Evolutionary conservation across 805 yeast species (phyloP), one percentile per base, ranked within the genome.

Genomic region (Starmerella sp.): DNA sequence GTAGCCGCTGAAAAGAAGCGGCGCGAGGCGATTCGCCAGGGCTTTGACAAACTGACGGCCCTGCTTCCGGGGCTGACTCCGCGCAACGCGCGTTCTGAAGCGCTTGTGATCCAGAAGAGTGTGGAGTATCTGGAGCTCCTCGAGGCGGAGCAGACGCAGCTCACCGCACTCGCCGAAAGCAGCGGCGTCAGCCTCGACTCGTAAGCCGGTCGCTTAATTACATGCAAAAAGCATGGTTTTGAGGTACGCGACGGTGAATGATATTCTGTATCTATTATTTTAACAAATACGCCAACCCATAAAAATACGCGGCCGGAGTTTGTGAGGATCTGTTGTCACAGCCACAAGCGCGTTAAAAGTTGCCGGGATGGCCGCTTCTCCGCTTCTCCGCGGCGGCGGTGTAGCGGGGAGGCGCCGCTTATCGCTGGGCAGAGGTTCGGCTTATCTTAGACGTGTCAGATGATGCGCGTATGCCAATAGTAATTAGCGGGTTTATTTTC

Each of bases 1-100:
- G 84, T 86, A 7, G 86, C 86, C 5, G 83, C 90, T 0, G 97
- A 90, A 66, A 90, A 88, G 66, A 85, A 84, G 64, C 75, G 97
- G 63, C 74, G 97, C 58, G 87, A 83, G 60, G 87, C 90, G 43
- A 87, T 91, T 28, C 73, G 97, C 46, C 78, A 82, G 9, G 90
- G 88, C 9, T 90, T 87, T 64, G 95, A 86, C 62, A 77, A 77
- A 54, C 73, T 90, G 28, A 90, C 89, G 0, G 73, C 76, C 1
- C 67, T 86, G 8, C 88, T 93, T 0, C 97, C 97, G 0, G 81
- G 78, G 8, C 71, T 90, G 44, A 73, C 77, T 1, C 74, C 75
- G n/a, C 72, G 74, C 29, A 96, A 91, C 62, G 81, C 84, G 53
- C 72, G 96, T 44, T 84, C 95, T 0, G 97, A 90, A 64, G 75